Conservation (phyloP, 805 yeast genomes). For the Yarrowia sp. region DNA sequence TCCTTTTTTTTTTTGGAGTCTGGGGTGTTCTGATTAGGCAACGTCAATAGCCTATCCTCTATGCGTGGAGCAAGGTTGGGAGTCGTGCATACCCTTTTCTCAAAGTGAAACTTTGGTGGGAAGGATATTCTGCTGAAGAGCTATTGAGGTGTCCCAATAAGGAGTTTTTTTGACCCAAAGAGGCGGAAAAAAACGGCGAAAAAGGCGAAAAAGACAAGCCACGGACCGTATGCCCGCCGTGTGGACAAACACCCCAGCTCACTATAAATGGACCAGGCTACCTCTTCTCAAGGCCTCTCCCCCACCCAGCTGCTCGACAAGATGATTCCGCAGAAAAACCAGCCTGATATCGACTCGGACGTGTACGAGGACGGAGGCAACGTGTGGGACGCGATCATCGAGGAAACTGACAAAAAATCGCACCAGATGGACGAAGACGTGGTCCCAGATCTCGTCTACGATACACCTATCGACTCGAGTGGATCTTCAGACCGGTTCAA, state of each 20-base stretch:
- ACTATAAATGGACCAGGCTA: constrained; percentile 12
- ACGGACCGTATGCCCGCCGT: neutral
- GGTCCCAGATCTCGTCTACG: neutral
- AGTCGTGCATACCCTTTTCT: constrained; percentile 16
- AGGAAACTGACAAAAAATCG: neutral
- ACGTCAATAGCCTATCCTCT: neutral
- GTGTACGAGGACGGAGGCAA: neutral
- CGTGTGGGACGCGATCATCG: neutral
- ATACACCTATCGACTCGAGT: neutral
- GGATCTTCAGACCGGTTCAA: neutral
- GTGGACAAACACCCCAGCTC: neutral
- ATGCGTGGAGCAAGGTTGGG: neutral
- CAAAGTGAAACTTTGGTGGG: neutral
- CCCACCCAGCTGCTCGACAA: neutral
- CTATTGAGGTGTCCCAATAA: neutral
- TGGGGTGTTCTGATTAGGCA: neutral
- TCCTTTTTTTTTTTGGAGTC: neutral
- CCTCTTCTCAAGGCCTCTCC: neutral
- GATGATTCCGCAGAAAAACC: constrained; percentile 6
- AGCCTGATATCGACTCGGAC: neutral
- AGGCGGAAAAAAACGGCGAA: neutral
- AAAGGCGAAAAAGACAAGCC: neutral
- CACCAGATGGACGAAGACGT: neutral
- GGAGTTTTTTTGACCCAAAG: neutral
- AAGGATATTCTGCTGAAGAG: neutral